phyloP scores from a whole-genome alignment of 352 stramenopile species.

The Phytophthora idaei region DNA sequence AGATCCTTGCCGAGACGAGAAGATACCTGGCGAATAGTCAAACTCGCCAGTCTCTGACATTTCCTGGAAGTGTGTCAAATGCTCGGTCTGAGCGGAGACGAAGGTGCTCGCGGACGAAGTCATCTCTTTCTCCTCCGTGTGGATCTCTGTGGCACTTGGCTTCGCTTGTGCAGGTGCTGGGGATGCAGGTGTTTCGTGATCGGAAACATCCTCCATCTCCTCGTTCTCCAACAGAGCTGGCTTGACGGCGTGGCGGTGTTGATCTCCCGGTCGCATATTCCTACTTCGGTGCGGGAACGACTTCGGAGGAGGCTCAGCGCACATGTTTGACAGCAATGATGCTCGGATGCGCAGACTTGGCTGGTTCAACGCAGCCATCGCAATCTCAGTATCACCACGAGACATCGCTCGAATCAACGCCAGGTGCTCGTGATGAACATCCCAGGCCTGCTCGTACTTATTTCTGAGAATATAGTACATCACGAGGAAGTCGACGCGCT shows the following conservation, averaged over 20 bases:
- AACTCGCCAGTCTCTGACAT: slow-evolving; percentile 26
- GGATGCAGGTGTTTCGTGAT: slow-evolving; percentile 13
- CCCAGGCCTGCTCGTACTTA: slow-evolving; percentile 76
- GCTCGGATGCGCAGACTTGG: slow-evolving; percentile 68
- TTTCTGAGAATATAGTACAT: slow-evolving; percentile 87
- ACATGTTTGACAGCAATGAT: slow-evolving; percentile 74
- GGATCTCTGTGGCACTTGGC: slow-evolving; percentile 3
- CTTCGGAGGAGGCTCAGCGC: slow-evolving; percentile 50
- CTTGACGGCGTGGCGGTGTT: slow-evolving; percentile 26
- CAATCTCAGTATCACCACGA: slow-evolving; percentile 66
- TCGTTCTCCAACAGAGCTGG: slow-evolving; percentile 38
- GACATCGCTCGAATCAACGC: slow-evolving; percentile 71
- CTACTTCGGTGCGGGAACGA: slow-evolving; percentile 40
- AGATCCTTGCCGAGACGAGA: slow-evolving; percentile 59
- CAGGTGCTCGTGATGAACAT: slow-evolving; percentile 77
- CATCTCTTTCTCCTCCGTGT: slow-evolving; percentile 14
- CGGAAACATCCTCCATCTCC: slow-evolving; percentile 49
- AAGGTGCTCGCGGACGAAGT: slow-evolving; percentile 22
- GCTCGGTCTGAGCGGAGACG: slow-evolving; percentile 21
- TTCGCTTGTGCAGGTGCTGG: slow-evolving; percentile 10
- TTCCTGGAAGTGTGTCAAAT: slow-evolving; percentile 35
- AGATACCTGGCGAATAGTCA: slow-evolving; percentile 73
- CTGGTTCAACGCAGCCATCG: slow-evolving; percentile 58
- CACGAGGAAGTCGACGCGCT: slow-evolving; percentile 74
- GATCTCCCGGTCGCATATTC: slow-evolving; percentile 38